A percentile compares a stretch with the other conserved stretches of the same genome.
phyloP scores from a whole-genome alignment of 768 basidiomycete genomes.

The Asterophora parasitica region DNA sequence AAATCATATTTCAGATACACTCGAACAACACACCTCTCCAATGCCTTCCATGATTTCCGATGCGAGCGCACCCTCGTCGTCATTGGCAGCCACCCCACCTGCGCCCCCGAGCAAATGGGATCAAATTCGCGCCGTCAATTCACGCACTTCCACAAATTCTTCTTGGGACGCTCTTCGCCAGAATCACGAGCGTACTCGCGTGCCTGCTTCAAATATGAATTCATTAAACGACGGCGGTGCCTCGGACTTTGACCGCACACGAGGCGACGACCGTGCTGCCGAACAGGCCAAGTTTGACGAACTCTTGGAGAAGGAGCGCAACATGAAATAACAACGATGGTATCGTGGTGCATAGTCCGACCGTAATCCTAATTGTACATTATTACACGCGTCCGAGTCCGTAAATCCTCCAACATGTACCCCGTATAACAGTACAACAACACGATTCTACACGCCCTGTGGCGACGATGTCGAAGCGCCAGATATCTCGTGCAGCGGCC shows the following conservation, averaged over 20 bases:
- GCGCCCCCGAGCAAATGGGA: slow-evolving; percentile 49
- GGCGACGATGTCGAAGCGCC: slow-evolving; percentile 10
- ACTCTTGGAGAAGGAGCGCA: slow-evolving; percentile 54
- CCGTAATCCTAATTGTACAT: slow-evolving; percentile 12
- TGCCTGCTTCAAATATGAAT: slow-evolving; percentile 14
- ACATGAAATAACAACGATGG: slow-evolving; percentile 19
- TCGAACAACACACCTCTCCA: too few relatives aligned
- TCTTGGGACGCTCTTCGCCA: slow-evolving; percentile 70
- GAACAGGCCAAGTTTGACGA: slow-evolving; percentile 59
- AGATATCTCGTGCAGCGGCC: slow-evolving; percentile 24
- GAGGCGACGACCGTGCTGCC: slow-evolving; percentile 28
- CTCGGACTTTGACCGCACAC: slow-evolving; percentile 1
- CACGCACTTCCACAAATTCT: slow-evolving; percentile 38
- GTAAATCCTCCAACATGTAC: background rate
- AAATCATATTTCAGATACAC: slow-evolving; percentile 4
- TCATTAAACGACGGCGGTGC: background rate
- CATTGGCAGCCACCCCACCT: slow-evolving; percentile 8
- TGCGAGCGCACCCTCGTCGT: slow-evolving; percentile 4
- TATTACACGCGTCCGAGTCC: slow-evolving; percentile 9
- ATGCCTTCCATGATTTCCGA: background rate
- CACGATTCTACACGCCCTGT: slow-evolving; percentile 7
- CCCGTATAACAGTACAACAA: slow-evolving; percentile 3
- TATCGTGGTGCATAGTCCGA: slow-evolving; percentile 6
- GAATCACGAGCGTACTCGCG: slow-evolving; percentile 38
- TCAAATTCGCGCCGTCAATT: slow-evolving; percentile 55